phyloP scores from a whole-genome alignment of 2,329 filamentous ascomycete species.

The Neonectria punicea region DNA sequence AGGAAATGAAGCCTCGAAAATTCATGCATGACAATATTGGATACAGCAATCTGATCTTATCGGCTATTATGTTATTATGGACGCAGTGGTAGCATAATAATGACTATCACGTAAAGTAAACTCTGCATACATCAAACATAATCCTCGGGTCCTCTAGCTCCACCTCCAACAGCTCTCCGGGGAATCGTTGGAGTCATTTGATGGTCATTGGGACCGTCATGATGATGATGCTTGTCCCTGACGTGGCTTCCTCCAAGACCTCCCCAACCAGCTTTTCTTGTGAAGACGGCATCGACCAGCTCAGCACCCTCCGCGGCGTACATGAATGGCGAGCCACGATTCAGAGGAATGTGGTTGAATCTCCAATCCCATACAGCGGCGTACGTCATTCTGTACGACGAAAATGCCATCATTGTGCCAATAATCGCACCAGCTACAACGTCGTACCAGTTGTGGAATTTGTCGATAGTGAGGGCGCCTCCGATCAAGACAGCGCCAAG shows the following conservation, averaged over 20 bases:
- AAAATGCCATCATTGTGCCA: constrained; percentile 73
- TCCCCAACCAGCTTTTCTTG: constrained; percentile 70
- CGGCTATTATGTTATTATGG: background rate
- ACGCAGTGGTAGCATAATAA: background rate
- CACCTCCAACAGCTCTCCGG: constrained; percentile 27
- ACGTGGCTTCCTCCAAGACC: constrained; percentile 26
- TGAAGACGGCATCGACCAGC: constrained; percentile 66
- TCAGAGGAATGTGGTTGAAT: constrained; percentile 72
- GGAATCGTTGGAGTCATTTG: constrained; percentile 25
- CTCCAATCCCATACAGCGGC: constrained; percentile 75
- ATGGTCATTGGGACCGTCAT: background rate
- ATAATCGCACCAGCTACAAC: constrained; percentile 74
- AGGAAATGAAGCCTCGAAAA: too few relatives aligned
- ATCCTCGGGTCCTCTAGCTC: constrained; percentile 20
- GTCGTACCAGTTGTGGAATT: constrained; percentile 82
- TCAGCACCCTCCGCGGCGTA: constrained; percentile 57
- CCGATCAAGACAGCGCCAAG: constrained; percentile 75
- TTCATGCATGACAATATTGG: too few relatives aligned
- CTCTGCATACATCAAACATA: constrained; percentile 20
- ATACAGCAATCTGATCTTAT: background rate
- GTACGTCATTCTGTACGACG: constrained; percentile 74
- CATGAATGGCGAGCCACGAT: constrained; percentile 65
- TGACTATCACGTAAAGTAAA: background rate
- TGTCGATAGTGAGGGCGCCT: constrained; percentile 76
- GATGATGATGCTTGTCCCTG: constrained; percentile 12